A percentile compares a stretch with the other conserved stretches of the same genome.
Conservation (phyloP, 176 grass and related monocot genomes). For the Eragrostis nindensis region DNA sequence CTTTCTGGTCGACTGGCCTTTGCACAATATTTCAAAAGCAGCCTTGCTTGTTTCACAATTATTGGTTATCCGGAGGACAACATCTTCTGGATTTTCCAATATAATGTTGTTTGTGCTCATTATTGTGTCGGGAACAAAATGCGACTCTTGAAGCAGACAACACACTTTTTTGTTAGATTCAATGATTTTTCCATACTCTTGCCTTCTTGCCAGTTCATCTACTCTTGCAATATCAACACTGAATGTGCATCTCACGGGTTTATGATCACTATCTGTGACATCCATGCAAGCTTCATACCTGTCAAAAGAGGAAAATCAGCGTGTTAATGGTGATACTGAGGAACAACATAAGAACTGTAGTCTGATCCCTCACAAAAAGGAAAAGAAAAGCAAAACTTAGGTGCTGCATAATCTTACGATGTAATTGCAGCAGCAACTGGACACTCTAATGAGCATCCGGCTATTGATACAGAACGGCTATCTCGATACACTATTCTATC, state of each 20-base stretch:
- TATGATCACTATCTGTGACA: slow-evolving; percentile 94
- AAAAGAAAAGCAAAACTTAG: neutral
- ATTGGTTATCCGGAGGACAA: slow-evolving; percentile 80
- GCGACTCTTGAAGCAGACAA: slow-evolving; percentile 52
- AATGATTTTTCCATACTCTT: slow-evolving; percentile 74
- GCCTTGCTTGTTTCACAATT: slow-evolving; percentile 58
- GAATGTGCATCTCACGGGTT: slow-evolving; percentile 91
- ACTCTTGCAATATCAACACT: slow-evolving; percentile 83
- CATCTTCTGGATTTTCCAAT: slow-evolving; percentile 79
- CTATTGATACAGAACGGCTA: slow-evolving; percentile 62
- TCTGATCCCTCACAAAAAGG: neutral
- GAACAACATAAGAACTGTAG: neutral
- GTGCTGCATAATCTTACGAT: slow-evolving; percentile 59
- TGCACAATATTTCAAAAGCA: slow-evolving; percentile 75
- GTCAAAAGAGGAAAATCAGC: slow-evolving; percentile 19
- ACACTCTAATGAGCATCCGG: slow-evolving; percentile 82
- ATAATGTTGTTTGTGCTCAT: slow-evolving; percentile 93
- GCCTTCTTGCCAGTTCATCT: slow-evolving; percentile 75
- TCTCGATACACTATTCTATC: slow-evolving; percentile 98
- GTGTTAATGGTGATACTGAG: slow-evolving; percentile 9
- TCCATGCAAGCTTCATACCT: slow-evolving; percentile 98
- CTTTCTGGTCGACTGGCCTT: slow-evolving; percentile 58
- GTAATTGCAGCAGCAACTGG: slow-evolving; percentile 86
- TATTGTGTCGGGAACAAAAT: slow-evolving; percentile 78
- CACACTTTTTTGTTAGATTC: slow-evolving; percentile 57